These are phyloP conservation scores for Tripterygium wilfordii DNA, from an alignment of 177 flowering plant genomes.

Conservation along the genomic window DNA sequence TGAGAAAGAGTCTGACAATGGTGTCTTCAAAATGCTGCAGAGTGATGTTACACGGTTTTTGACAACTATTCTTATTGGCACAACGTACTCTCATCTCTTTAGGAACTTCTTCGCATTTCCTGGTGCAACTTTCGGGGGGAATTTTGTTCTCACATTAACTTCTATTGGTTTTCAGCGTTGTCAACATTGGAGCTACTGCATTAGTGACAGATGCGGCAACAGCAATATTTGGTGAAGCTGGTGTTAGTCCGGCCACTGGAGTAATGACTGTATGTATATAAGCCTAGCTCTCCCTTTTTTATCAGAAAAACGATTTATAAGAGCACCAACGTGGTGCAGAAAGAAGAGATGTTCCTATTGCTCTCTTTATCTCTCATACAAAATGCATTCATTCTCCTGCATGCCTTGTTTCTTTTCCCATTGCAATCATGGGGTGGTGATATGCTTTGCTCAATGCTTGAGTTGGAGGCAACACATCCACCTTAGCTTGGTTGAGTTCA, in stretches of 20 bases:
- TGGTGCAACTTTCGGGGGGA: no score
- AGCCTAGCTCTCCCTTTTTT: not conserved
- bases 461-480: no score
- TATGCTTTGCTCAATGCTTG: no score
- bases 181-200: slow-evolving; percentile 98
- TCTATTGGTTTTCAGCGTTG: slow-evolving; percentile 53
- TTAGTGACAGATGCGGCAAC: slow-evolving; percentile 98
- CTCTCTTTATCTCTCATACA: no score
- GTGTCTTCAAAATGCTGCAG: slow-evolving; percentile 90
- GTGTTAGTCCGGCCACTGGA: slow-evolving; percentile 96
- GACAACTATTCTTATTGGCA: slow-evolving; percentile 97
- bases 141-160: slow-evolving; percentile 19
- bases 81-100: no score
- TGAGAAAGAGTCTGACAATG: slow-evolving; percentile 90
- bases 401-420: not conserved
- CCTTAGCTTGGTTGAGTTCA: no score
- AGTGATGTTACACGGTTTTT: slow-evolving; percentile 94
- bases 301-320: no score
- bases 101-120: no score
- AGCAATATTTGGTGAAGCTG: slow-evolving; percentile 94
- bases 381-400: not conserved
- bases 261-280: slow-evolving; percentile 82
- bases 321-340: no score
- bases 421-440: no score
- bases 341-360: no score